These are phyloP conservation scores for Scenedesmus sp. DNA, from an alignment of 163 green algal species.

Conservation along the genomic window DNA sequence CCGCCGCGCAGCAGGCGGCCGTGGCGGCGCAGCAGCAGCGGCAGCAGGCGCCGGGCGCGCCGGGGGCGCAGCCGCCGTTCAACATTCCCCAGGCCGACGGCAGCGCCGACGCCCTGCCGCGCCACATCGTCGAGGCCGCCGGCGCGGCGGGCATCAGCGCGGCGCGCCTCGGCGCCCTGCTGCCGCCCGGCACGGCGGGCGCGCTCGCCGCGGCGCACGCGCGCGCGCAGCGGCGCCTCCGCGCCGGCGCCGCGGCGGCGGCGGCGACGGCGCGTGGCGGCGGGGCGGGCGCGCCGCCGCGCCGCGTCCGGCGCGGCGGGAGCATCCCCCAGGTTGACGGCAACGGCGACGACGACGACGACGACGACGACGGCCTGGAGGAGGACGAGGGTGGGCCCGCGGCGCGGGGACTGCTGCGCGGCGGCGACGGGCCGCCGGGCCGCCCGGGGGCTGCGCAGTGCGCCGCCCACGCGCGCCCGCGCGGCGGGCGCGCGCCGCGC, in stretches of 20 bases:
- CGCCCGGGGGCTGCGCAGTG: no score
- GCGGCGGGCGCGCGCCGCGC: neutral
- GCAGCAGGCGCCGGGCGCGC: neutral
- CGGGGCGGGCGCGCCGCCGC: neutral
- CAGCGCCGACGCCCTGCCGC: slow-evolving; percentile 8
- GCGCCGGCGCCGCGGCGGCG: neutral
- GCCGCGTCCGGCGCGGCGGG: neutral
- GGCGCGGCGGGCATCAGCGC: slow-evolving; percentile 13
- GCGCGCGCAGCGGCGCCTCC: neutral
- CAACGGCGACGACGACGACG: slow-evolving; percentile 31
- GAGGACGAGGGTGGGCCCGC: slow-evolving; percentile 34
- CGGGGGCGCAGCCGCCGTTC: no score
- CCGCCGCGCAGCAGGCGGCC: neutral
- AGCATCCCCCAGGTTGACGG: slow-evolving; percentile 40
- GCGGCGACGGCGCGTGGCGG: neutral
- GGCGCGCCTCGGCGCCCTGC: neutral
- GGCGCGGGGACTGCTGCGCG: no score
- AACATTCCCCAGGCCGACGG: slow-evolving; percentile 41
- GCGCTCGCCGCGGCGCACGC: neutral
- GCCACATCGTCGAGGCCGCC: neutral
- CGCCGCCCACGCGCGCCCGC: neutral
- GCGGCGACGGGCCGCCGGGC: no score
- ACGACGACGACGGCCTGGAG: neutral
- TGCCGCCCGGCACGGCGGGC: neutral
- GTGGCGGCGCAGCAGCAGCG: slow-evolving; percentile 7